phyloP scores from a whole-genome alignment of 306 rosid species.

The Lotus japonicus region DNA sequence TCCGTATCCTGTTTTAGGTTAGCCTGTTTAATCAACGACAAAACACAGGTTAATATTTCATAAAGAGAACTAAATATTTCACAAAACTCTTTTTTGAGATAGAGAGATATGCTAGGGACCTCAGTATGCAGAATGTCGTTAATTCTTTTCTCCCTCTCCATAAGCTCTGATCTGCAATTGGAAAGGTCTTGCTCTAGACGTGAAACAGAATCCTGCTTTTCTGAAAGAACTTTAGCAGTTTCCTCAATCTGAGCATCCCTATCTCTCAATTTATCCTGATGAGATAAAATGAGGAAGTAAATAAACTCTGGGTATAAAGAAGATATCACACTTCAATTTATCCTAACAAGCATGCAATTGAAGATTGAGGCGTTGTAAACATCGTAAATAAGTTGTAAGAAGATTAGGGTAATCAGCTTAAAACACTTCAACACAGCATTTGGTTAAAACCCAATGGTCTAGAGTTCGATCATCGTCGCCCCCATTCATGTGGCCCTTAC shows the following conservation, averaged over 20 bases:
- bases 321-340: not conserved
- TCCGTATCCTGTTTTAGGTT: constrained; percentile 58
- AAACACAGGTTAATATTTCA: not conserved
- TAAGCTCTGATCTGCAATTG: constrained; percentile 52
- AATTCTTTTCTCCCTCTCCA: constrained; percentile 62
- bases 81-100: not conserved
- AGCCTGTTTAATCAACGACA: constrained; percentile 43
- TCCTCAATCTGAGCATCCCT: constrained; percentile 61
- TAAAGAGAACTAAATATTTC: not conserved
- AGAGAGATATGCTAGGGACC: constrained; percentile 35
- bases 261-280: constrained; percentile 63
- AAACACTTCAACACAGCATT: no score
- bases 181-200: constrained; percentile 64
- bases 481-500: no score
- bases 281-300: not conserved
- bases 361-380: no score
- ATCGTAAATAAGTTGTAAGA: no score
- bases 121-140: constrained; percentile 48
- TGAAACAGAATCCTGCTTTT: constrained; percentile 47
- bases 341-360: not conserved
- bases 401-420: no score
- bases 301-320: not conserved
- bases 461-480: no score
- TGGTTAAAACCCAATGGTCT: no score
- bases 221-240: constrained; percentile 40